These are phyloP conservation scores for Myxozyma monticola DNA, from an alignment of 805 yeast genomes.

Conservation along the genomic window DNA sequence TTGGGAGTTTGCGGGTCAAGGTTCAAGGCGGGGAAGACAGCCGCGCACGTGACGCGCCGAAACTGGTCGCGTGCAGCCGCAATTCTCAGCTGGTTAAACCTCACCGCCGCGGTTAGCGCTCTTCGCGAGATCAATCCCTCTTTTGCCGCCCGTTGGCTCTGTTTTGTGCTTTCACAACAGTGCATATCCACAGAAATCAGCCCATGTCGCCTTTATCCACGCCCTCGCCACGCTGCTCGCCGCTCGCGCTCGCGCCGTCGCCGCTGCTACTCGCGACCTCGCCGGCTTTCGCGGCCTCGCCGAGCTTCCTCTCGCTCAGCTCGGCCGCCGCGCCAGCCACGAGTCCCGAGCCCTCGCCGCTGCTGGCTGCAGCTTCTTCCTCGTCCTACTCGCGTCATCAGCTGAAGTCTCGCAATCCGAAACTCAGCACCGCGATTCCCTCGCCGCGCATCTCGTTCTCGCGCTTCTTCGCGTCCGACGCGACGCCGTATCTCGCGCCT, in stretches of 20 bases:
- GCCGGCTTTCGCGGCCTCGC: slow-evolving; percentile 12
- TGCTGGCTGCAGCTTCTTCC: slow-evolving; percentile 3
- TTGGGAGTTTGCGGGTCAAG: no score
- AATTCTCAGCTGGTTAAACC: no score
- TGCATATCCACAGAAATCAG: background rate
- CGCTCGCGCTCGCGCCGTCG: slow-evolving; percentile 17
- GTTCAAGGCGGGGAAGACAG: no score
- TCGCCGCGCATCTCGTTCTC: no score
- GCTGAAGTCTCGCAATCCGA: slow-evolving; percentile 15
- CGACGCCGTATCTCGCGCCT: slow-evolving; percentile 26
- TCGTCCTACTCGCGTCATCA: slow-evolving; percentile 11
- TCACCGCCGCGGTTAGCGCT: no score
- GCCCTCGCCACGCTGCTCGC: slow-evolving; percentile 18
- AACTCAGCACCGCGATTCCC: slow-evolving; percentile 17
- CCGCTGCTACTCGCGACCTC: slow-evolving; percentile 20
- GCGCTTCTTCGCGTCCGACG: slow-evolving; percentile 5
- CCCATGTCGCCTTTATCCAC: background rate
- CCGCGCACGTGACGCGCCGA: no score
- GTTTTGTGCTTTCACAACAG: no score
- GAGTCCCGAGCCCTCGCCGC: slow-evolving; percentile 15
- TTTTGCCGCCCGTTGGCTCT: no score
- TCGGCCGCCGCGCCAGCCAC: slow-evolving; percentile 1
- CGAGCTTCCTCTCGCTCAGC: slow-evolving; percentile 7
- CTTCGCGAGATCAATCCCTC: no score
- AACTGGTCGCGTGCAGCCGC: no score